Evolutionary conservation across 805 yeast genomes (phyloP).

Genomic region (Jamesozyma spencerorum): DNA sequence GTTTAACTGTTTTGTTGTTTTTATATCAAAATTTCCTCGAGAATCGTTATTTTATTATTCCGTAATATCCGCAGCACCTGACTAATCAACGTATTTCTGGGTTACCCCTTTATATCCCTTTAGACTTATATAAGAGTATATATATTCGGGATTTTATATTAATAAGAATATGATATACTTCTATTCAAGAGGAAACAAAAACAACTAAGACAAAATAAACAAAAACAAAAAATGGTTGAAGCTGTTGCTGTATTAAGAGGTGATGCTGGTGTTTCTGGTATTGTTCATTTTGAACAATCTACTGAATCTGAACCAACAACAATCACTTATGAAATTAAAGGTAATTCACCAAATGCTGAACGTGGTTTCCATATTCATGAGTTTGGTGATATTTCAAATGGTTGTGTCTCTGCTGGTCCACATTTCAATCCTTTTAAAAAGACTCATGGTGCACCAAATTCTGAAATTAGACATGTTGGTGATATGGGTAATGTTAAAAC

Average conservation of each 20-base stretch:
- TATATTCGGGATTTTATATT: too few relatives aligned
- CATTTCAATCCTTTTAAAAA: constrained; percentile 89
- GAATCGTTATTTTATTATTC: too few relatives aligned
- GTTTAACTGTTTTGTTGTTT: too few relatives aligned
- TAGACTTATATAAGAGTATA: too few relatives aligned
- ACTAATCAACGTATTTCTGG: too few relatives aligned
- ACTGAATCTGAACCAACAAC: constrained; percentile 76
- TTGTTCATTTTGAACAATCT: constrained; percentile 77
- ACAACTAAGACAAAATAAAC: too few relatives aligned
- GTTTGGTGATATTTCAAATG: constrained; percentile 94
- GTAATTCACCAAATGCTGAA: constrained; percentile 78
- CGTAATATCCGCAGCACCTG: too few relatives aligned
- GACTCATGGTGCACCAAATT: constrained; percentile 89
- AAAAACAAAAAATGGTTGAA: constrained; percentile 23
- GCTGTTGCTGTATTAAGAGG: constrained; percentile 95
- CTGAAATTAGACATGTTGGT: constrained; percentile 43
- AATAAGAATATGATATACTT: too few relatives aligned
- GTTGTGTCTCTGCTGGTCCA: constrained; percentile 97
- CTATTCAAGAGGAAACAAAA: too few relatives aligned
- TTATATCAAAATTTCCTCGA: too few relatives aligned
- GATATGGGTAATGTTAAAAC: constrained; percentile 93
- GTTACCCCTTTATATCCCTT: too few relatives aligned
- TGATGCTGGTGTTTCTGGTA: constrained; percentile 81
- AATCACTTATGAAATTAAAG: constrained; percentile 78
- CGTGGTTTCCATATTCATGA: constrained; percentile 98